A percentile compares a stretch with the other conserved stretches of the same genome.
Evolutionary conservation across 805 yeast species (phyloP).

Genomic region (Candida manassasensis): DNA sequence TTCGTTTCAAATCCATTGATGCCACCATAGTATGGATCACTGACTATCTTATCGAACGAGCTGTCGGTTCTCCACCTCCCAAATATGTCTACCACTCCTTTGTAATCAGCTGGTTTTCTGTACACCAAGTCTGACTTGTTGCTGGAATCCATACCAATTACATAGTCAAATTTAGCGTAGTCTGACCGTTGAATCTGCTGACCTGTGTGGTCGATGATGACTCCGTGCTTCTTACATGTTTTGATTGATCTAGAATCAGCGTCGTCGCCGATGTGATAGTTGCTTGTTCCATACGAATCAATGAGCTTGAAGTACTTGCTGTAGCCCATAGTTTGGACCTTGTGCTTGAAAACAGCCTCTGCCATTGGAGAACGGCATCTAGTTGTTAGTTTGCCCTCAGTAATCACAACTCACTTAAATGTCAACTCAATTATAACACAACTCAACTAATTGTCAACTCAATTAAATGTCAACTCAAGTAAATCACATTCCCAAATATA

Average conservation of each 20-base stretch:
- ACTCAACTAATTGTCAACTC: background rate
- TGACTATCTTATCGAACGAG: conserved; percentile 54
- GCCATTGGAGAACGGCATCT: conserved; percentile 98
- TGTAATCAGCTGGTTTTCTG: conserved; percentile 48
- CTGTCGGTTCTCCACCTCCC: conserved; percentile 72
- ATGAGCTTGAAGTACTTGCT: conserved; percentile 45
- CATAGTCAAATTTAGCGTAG: conserved; percentile 58
- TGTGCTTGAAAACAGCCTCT: conserved; percentile 78
- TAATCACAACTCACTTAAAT: background rate
- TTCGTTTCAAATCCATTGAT: conserved; percentile 74
- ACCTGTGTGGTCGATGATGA: conserved; percentile 70
- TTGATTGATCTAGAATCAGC: conserved; percentile 75
- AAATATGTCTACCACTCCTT: conserved; percentile 55
- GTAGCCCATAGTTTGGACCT: conserved; percentile 49
- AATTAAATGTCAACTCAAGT: too few species aligned
- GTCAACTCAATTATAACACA: background rate
- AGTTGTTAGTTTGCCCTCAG: conserved; percentile 15
- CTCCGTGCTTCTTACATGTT: conserved; percentile 66
- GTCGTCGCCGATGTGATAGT: conserved; percentile 74
- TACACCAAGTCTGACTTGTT: conserved; percentile 48
- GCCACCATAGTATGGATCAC: conserved; percentile 94
- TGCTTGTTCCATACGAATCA: conserved; percentile 88
- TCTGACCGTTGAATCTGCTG: conserved; percentile 57
- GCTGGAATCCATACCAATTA: conserved; percentile 68
- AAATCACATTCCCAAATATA: too few species aligned